These are phyloP conservation scores for Starmerella davenportii DNA, from an alignment of 805 yeast species.

Conservation along the genomic window DNA sequence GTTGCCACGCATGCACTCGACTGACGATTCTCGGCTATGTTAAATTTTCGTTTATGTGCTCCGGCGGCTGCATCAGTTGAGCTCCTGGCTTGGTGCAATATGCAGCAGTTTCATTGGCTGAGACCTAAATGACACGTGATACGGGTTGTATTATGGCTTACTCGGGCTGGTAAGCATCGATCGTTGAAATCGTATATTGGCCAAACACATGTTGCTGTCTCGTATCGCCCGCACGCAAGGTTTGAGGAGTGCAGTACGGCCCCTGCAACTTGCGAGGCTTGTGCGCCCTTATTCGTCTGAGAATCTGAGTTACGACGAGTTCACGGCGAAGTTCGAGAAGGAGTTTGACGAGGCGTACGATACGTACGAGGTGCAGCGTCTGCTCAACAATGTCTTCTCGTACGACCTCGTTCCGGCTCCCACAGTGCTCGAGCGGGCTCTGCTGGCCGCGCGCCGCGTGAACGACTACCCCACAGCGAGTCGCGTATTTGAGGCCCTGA, in stretches of 20 bases:
- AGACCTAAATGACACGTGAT: too few relatives aligned
- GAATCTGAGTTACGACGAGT: conserved; percentile 19
- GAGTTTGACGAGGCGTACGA: conserved; percentile 91
- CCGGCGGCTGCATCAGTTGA: too few relatives aligned
- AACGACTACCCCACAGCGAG: conserved; percentile 97
- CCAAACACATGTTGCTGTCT: neutral
- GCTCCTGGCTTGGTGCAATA: too few relatives aligned
- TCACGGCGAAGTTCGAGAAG: conserved; percentile 55
- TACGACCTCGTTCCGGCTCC: conserved; percentile 98
- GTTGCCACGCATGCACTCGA: too few relatives aligned
- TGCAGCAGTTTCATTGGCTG: too few relatives aligned
- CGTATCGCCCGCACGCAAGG: neutral
- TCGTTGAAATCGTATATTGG: too few relatives aligned
- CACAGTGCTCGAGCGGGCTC: conserved; percentile 82
- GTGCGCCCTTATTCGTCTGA: conserved; percentile 13
- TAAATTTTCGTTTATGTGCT: too few relatives aligned
- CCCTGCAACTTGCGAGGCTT: conserved; percentile 5
- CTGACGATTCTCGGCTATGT: too few relatives aligned
- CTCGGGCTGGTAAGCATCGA: too few relatives aligned
- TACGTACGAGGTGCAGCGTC: conserved; percentile 76
- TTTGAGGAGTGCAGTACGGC: neutral
- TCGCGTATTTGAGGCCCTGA: conserved; percentile 89
- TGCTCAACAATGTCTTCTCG: conserved; percentile 92
- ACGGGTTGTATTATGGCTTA: too few relatives aligned
- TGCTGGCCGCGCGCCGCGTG: conserved; percentile 96